phyloP scores from a whole-genome alignment of 1,284 basidiomycete species.

The Cutaneotrichosporon curvatum region DNA sequence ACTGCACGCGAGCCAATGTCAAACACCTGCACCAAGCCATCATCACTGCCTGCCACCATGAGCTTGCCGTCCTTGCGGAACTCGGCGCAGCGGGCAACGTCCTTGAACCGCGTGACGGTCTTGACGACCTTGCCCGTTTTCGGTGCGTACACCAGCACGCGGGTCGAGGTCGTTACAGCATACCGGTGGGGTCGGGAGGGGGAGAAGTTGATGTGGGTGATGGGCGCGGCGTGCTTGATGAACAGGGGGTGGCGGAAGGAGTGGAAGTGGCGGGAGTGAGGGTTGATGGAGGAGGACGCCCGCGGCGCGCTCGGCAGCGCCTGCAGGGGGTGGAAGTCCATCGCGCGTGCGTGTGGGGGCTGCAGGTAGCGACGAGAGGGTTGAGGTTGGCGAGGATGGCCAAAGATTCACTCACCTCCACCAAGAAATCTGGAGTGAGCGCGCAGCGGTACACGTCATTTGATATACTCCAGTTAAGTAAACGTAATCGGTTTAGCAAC shows the following conservation, averaged over 20 bases:
- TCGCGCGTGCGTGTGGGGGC: constrained; percentile 10
- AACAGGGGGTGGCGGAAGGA: constrained; percentile 46
- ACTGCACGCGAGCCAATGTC: constrained; percentile 93
- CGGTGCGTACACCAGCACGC: constrained; percentile 93
- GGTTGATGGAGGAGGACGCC: constrained; percentile 34
- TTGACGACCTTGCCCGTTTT: constrained; percentile 92
- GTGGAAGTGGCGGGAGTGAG: constrained; percentile 46
- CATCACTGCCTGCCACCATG: constrained; percentile 90
- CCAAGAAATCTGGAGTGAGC: no score
- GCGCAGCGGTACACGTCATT: no score
- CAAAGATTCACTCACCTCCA: no score
- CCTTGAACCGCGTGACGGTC: constrained; percentile 94
- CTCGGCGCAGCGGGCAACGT: constrained; percentile 79
- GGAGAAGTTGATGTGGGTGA: constrained; percentile 86
- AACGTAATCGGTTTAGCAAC: no score
- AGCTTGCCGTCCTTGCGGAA: constrained; percentile 91
- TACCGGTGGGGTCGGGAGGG: constrained; percentile 79
- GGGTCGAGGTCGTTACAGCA: constrained; percentile 88
- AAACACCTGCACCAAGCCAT: constrained; percentile 91
- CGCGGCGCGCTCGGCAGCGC: constrained; percentile 40
- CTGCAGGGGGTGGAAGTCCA: constrained; percentile 44
- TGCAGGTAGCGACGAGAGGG: not conserved
- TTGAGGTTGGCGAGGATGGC: not conserved
- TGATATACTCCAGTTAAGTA: not conserved
- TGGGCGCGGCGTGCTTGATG: constrained; percentile 88